A percentile compares a stretch with the other conserved stretches of the same genome.
Conservation (phyloP, 768 basidiomycete species). For the Termitomyces sp. region DNA sequence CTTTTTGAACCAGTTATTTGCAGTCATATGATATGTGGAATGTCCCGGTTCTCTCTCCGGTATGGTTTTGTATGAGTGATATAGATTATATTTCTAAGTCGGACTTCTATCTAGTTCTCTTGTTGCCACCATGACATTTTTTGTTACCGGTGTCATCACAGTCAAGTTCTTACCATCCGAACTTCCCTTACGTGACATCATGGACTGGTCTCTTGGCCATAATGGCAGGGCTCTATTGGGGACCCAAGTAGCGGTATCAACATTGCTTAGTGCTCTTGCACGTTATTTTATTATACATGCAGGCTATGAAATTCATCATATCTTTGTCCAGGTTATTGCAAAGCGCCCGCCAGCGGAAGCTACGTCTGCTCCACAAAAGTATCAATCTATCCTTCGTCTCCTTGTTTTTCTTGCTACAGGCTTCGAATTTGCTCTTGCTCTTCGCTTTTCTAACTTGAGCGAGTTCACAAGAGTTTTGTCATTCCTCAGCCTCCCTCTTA, state of each 20-base stretch:
- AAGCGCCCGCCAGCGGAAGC: slow-evolving; percentile 3
- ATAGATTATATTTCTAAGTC: slow-evolving; percentile 2
- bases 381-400: slow-evolving; percentile 25
- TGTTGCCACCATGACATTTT: slow-evolving; percentile 50
- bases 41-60: slow-evolving; percentile 54
- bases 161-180: slow-evolving; percentile 32
- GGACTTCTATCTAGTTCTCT: slow-evolving; percentile 40
- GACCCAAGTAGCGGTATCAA: slow-evolving; percentile 29
- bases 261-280: slow-evolving; percentile 26
- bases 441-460: slow-evolving; percentile 49
- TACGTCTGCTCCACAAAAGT: slow-evolving; percentile 4
- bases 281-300: slow-evolving; percentile 17
- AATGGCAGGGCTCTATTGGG: slow-evolving; percentile 31
- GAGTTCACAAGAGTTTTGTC: slow-evolving; percentile 43
- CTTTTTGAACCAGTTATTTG: neutral
- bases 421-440: slow-evolving; percentile 47
- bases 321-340: slow-evolving; percentile 1
- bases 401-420: slow-evolving; percentile 37
- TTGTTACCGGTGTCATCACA: slow-evolving; percentile 42
- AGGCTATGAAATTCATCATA: neutral
- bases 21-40: slow-evolving; percentile 62
- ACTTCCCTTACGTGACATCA: slow-evolving; percentile 22
- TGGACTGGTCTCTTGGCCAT: slow-evolving; percentile 37
- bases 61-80: slow-evolving; percentile 18
- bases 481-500: slow-evolving; percentile 48